Conservation (phyloP, 2,329 filamentous ascomycete species). For the Alternaria sp. region DNA sequence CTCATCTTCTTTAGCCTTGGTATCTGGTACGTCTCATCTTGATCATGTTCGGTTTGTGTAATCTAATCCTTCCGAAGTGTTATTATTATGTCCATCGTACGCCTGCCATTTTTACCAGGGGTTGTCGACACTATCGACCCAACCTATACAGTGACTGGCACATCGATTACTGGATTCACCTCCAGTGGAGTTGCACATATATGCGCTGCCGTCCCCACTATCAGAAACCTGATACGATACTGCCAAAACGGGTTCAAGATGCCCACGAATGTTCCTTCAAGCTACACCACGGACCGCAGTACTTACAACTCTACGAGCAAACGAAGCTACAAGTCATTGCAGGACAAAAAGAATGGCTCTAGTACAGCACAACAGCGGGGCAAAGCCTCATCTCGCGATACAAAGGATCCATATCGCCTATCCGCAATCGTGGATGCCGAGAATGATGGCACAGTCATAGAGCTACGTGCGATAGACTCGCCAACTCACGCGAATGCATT, state of each 20-base stretch:
- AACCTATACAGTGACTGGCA: conserved; percentile 5
- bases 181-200: conserved; percentile 3
- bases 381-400: background rate
- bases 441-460: background rate
- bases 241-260: background rate
- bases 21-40: background rate
- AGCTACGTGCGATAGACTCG: background rate
- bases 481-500: background rate
- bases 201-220: conserved; percentile 5
- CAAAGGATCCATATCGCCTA: background rate
- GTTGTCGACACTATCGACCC: conserved; percentile 4
- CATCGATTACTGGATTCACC: conserved; percentile 1
- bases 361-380: background rate
- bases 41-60: background rate
- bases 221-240: background rate
- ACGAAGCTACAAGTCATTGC: conserved; percentile 2
- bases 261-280: background rate
- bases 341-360: background rate
- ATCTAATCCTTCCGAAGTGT: background rate
- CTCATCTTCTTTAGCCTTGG: conserved; percentile 5
- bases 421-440: background rate
- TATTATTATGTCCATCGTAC: background rate
- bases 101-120: conserved; percentile 2
- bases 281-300: background rate
- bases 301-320: conserved; percentile 1